Base-by-base conservation (phyloP, 169 alveolate species). In the Babesia ovis region DNA sequence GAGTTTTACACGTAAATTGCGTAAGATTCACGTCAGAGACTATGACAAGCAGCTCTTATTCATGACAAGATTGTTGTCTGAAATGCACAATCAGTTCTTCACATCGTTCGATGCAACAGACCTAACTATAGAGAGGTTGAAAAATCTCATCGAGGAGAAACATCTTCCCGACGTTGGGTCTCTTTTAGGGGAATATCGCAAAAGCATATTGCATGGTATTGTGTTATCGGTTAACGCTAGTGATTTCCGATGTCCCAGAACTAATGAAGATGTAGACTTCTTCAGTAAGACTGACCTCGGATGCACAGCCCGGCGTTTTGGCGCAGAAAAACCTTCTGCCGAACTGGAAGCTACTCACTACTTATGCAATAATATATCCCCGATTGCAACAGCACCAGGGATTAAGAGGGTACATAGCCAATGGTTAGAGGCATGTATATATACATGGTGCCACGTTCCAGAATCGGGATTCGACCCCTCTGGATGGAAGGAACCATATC, bases 401-500 rank as follows among this genome's bases (percentile, higher is more conserved):
- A 42, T 53, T 8, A 79, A 69, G 45, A 42, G 41, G 54, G 87
- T 79, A 20, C 87, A 79, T 31, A 51, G 68, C 56, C 68, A 69
- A 59, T 79, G 87, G 87, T 57, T 79, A 20, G 87, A 79, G 59
- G 83, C 83, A 4, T 66, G 74, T 39, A 31, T 79, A 2, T 71
- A 79, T 56, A 67, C 83, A 27, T 69, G 81, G 75, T 23, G 59
- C 20, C 56, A 25, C 34, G 76, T 53, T 22, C 51, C 73, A 35
- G 87, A 79, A 61, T 25, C 68, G 9, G 23, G 25, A 4, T 79
- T 69, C 37, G 70, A 79, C 62, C 68, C 83, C 25, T 39, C 41
- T 23, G 34, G 25, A 12, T 79, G 87, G 87, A 42, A 5, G 14
- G 72, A 39, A 12, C 87, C 87, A 6, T 51, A 23, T 27, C 73